These are phyloP conservation scores for Sporodiniella umbellata DNA, from an alignment of 371 early-diverging fungal genomes.

Conservation along the genomic window DNA sequence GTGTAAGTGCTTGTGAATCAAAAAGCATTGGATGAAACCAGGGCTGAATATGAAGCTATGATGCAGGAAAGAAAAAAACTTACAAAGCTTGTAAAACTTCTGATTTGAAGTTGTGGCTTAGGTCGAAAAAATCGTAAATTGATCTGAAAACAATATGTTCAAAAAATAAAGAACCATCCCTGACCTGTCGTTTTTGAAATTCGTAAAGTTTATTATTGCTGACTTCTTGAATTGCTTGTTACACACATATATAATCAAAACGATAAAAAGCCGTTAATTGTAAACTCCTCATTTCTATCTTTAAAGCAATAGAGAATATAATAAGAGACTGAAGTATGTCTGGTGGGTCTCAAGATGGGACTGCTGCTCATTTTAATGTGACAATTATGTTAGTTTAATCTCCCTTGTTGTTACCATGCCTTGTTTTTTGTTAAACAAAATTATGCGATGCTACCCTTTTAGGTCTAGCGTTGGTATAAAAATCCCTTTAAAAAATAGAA, in stretches of 20 bases:
- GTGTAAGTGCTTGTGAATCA: neutral
- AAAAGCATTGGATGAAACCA: constrained; percentile 8
- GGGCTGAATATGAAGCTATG: constrained; percentile 1
- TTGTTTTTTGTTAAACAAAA: constrained; percentile 6
- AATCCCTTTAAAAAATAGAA: constrained; percentile 3
- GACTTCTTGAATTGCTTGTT: constrained; percentile 13
- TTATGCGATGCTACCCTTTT: constrained; percentile 5
- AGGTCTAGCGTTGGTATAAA: constrained; percentile 6
- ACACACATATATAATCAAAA: constrained; percentile 4
- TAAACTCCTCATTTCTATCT: constrained; percentile 6
- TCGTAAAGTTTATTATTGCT: constrained; percentile 14
- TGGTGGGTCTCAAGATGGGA: constrained; percentile 17
- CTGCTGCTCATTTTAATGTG: constrained; percentile 18
- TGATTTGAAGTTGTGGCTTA: constrained; percentile 1
- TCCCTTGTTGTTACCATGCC: constrained; percentile 2
- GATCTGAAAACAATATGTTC: constrained; percentile 6
- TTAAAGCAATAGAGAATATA: constrained; percentile 12
- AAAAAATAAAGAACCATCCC: constrained; percentile 5
- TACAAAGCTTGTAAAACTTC: constrained; percentile 3
- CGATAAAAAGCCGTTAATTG: constrained; percentile 12
- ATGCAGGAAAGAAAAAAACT: constrained; percentile 5
- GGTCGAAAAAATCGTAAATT: constrained; percentile 2
- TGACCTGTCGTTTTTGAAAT: constrained; percentile 7
- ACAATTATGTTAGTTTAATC: constrained; percentile 1
- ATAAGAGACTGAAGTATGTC: constrained; percentile 3